Percentiles rank a stretch among this genome's conserved stretches.
These are phyloP conservation scores for Blastocystis sp. DNA, from an alignment of 352 stramenopile species.

Conservation along the genomic window DNA sequence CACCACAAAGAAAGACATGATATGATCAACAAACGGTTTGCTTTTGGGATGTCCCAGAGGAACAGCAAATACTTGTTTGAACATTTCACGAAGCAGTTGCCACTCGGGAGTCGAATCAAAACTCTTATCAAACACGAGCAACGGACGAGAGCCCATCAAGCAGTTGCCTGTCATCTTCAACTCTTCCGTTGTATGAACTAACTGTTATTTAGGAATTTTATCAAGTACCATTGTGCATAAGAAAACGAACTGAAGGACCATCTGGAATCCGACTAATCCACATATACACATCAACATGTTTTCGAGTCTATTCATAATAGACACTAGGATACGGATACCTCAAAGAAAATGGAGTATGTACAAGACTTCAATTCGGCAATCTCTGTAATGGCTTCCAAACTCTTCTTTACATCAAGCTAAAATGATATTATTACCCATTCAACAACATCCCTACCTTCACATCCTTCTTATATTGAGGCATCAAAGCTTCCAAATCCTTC, in stretches of 20 bases:
- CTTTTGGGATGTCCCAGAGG: constrained; percentile 94
- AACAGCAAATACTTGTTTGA: constrained; percentile 86
- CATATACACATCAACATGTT: constrained; percentile 95
- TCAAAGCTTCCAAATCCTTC: constrained; percentile 89
- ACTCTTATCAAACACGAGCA: constrained; percentile 88
- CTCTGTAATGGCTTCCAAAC: constrained; percentile 87
- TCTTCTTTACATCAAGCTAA: constrained; percentile 81
- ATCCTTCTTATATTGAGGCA: constrained; percentile 97
- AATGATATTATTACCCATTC: not conserved
- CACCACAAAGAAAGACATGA: constrained; percentile 90
- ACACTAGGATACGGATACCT: constrained; percentile 77
- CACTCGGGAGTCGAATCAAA: constrained; percentile 83
- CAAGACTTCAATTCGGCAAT: constrained; percentile 89
- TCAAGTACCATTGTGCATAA: constrained; percentile 84
- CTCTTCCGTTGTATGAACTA: constrained; percentile 99
- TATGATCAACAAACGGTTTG: constrained; percentile 97
- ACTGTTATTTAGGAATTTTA: not conserved
- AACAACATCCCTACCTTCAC: constrained; percentile 74
- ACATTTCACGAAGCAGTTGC: constrained; percentile 89
- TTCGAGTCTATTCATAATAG: constrained; percentile 72
- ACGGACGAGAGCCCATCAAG: constrained; percentile 86
- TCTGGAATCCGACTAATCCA: constrained; percentile 88
- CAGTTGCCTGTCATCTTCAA: constrained; percentile 97
- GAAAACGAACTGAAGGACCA: constrained; percentile 90
- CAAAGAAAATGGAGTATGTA: constrained; percentile 41